A percentile compares a stretch with the other conserved stretches of the same genome.
These are phyloP conservation scores for Aureobasidium sp. DNA, from an alignment of 2,329 filamentous ascomycete genomes.

Conservation along the genomic window DNA sequence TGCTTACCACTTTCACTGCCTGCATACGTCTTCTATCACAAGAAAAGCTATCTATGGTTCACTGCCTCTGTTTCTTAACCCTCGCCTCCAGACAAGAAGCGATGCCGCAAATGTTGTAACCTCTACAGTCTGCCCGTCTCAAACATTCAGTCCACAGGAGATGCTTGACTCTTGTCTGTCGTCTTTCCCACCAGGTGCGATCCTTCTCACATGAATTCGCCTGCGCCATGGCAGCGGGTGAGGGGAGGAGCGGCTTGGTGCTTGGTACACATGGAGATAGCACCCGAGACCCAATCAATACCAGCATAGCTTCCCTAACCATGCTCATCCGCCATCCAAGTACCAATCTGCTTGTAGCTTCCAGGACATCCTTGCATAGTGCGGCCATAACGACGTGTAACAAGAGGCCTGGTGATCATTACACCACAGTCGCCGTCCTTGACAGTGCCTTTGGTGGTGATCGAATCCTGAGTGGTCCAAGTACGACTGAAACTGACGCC, in stretches of 20 bases:
- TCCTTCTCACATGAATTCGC: neutral
- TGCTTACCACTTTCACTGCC: too few species aligned
- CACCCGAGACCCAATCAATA: constrained; percentile 19
- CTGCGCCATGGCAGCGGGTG: constrained; percentile 19
- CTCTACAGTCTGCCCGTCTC: too few species aligned
- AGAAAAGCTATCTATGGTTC: too few species aligned
- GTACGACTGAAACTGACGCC: constrained; percentile 11
- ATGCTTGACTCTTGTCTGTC: too few species aligned
- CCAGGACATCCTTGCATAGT: constrained; percentile 20
- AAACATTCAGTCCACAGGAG: too few species aligned
- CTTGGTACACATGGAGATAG: constrained; percentile 20
- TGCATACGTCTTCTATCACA: too few species aligned
- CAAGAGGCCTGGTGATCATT: constrained; percentile 20
- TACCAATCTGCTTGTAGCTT: constrained; percentile 17
- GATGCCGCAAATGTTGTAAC: too few species aligned
- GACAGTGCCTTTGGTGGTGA: constrained; percentile 18
- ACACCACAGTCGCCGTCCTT: constrained; percentile 17
- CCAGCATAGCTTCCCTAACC: constrained; percentile 17
- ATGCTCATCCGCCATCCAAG: constrained; percentile 21
- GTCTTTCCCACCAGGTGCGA: too few species aligned
- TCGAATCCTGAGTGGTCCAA: constrained; percentile 14
- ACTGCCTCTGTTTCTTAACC: too few species aligned
- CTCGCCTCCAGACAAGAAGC: too few species aligned
- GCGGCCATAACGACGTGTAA: constrained; percentile 21
- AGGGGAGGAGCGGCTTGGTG: constrained; percentile 17